Evolutionary conservation across 2,329 filamentous ascomycete species (phyloP), one percentile per base, ranked within the genome.

Genomic region (Fusarium abutilonis): DNA sequence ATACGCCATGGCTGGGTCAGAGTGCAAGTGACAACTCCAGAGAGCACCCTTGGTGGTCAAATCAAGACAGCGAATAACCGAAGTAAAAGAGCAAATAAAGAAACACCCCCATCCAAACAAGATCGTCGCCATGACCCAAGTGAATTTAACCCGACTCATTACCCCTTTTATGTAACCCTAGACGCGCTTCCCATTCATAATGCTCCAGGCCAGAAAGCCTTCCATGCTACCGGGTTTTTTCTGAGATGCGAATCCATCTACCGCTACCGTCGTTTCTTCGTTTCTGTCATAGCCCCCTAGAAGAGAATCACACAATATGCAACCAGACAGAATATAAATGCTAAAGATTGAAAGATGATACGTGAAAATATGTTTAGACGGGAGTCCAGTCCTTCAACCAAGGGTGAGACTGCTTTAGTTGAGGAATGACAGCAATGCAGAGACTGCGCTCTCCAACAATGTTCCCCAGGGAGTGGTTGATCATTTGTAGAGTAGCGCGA

Each of bases 381-480:
- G 62, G 67, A 11, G 38, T 60, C 68, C 68, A 70, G 23, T 60
- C 56, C 21, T 67, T 55, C 23, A 70, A 60, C 68, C 68, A 70
- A 9, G 68, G 66, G 35, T 70, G 68, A 17, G 57, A 52, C 11
- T 59, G 48, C 28, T 56, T 61, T 11, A 70, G 28, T 4, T 55
- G 58, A 3, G 60, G 62, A 39, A 70, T 61, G n/a, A 68, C 58
- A 15, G 57, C 68, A 31, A 63, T 69, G 36, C 64, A 64, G 34
- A 67, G 52, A 47, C 66, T 70, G 17, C 68, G 68, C 38, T 70
- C 68, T 9, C 68, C 68, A 23, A 70, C 52, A 28, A 70, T 66
- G 19, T 68, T 70, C 8, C 68, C 68, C 0, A 70, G 63, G 6
- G 64, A 69, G 41, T 70, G 68, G 21, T 60, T 58, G 45, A 70